A percentile compares a stretch with the other conserved stretches of the same genome.
These are phyloP conservation scores for Serendipita vermifera DNA, from an alignment of 768 basidiomycete species.

Conservation along the genomic window DNA sequence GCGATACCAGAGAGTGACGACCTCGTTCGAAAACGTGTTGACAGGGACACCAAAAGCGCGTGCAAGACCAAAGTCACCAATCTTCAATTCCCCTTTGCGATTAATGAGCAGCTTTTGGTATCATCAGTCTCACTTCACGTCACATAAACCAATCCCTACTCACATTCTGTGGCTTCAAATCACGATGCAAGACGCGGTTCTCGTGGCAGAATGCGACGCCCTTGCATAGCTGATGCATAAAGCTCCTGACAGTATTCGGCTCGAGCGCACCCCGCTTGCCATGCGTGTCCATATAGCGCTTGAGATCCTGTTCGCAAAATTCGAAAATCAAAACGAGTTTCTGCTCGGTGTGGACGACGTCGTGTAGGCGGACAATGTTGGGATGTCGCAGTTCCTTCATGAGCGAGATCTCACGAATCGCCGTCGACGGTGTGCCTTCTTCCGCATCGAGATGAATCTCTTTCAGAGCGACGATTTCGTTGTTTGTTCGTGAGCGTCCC, in stretches of 20 bases:
- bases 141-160: not conserved
- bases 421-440: slow-evolving; percentile 96
- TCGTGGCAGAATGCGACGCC: slow-evolving; percentile 98
- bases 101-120: slow-evolving; percentile 62
- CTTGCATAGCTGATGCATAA: slow-evolving; percentile 95
- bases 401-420: slow-evolving; percentile 95
- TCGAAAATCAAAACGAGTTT: slow-evolving; percentile 98
- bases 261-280: slow-evolving; percentile 93
- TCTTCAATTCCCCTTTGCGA: slow-evolving; percentile 88
- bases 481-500: slow-evolving; percentile 95
- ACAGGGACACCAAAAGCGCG: slow-evolving; percentile 97
- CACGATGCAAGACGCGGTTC: slow-evolving; percentile 93
- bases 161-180: slow-evolving; percentile 90
- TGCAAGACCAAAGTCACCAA: slow-evolving; percentile 96
- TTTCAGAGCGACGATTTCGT: slow-evolving; percentile 95
- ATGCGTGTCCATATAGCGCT: slow-evolving; percentile 98
- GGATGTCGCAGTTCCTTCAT: slow-evolving; percentile 99
- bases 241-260: slow-evolving; percentile 73
- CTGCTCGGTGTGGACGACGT: slow-evolving; percentile 97
- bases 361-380: slow-evolving; percentile 96
- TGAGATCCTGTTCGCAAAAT: slow-evolving; percentile 95
- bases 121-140: not conserved
- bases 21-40: slow-evolving; percentile 98
- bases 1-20: slow-evolving; percentile 97
- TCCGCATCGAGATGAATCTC: slow-evolving; percentile 99